Percentiles rank a stretch among this genome's conserved stretches.
Evolutionary conservation across 148 eudicot genomes (phyloP).

Genomic region (Mesembryanthemum crystallinum): DNA sequence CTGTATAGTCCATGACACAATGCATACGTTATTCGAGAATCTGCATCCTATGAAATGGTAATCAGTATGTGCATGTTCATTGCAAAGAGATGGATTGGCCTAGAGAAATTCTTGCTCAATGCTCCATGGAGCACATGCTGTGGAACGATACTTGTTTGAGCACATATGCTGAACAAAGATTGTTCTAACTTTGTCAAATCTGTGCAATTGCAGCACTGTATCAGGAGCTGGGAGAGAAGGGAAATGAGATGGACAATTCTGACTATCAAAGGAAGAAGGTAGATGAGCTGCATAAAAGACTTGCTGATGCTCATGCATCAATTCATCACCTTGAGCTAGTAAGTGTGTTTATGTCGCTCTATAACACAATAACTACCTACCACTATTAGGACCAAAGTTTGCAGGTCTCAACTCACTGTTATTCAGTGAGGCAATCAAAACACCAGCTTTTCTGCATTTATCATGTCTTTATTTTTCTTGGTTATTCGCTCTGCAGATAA

Average conservation of each 20-base stretch:
- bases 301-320: slow-evolving; percentile 66
- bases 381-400: too few species aligned
- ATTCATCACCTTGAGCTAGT: slow-evolving; percentile 76
- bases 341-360: slow-evolving; percentile 25
- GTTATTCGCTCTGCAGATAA: slow-evolving; percentile 44
- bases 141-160: background rate
- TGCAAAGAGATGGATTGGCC: too few species aligned
- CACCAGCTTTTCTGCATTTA: background rate
- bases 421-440: background rate
- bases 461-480: background rate
- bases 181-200: background rate
- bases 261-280: slow-evolving; percentile 69
- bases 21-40: background rate
- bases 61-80: background rate
- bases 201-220: slow-evolving; percentile 58
- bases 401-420: background rate
- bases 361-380: background rate
- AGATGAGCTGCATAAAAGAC: slow-evolving; percentile 68
- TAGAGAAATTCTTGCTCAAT: too few species aligned
- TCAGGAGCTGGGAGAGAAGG: slow-evolving; percentile 73
- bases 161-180: too few species aligned
- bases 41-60: background rate
- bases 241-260: slow-evolving; percentile 59
- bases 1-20: background rate
- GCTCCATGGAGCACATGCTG: background rate